Base-by-base conservation (phyloP, 2,329 filamentous ascomycete genomes). In the Fusarium xyrophilum region DNA sequence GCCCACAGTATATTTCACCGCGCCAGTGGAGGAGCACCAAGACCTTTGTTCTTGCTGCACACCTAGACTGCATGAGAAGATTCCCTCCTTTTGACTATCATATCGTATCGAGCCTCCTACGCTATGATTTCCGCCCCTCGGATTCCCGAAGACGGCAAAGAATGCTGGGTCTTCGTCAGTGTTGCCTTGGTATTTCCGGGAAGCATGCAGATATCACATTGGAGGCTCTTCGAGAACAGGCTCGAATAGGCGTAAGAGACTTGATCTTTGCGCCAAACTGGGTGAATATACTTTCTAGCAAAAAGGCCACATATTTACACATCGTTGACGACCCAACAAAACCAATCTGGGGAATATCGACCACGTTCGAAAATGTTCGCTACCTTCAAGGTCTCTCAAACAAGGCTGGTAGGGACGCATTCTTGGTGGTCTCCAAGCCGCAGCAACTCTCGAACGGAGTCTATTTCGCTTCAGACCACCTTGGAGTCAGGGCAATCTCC, bases 1-100 rank as follows among this genome's bases (percentile, higher is more conserved):
- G 47, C 28, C 40, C 60, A 10, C 30, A 7, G 27, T 58, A 35
- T 14, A 33, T 67, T 42, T 48, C 52, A 13, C 63, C 64, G 13
- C 59, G 64, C 27, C 32, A 23, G 6, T 36, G 40, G 57, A 21
- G 11, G 33, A 61, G 59, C 25, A 40, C 27, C 17, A 46, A n/a
- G 10, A 8, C 33, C 5, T 17, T 32, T 35, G 7, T 57, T 25
- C 43, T 36, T 11, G 39, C 38, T 21, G 32, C 43, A n/a, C 60
- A 64, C 14, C 33, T 19, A n/a, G 27, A 23, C 17, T 64, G 60
- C 14, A 13, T 15, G 12, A 12, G 11, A 35, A 30, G 19, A 15
- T 56, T 39, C 8, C 32, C 33, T 21, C n/a, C 28, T 19, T n/a
- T 44, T 19, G 21, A 44, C 17, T 15, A 25, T 5, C 3, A 28